A percentile compares a stretch with the other conserved stretches of the same genome.
Conservation (phyloP, 2,329 filamentous ascomycete species). For the Pestalotiopsis sp. region DNA sequence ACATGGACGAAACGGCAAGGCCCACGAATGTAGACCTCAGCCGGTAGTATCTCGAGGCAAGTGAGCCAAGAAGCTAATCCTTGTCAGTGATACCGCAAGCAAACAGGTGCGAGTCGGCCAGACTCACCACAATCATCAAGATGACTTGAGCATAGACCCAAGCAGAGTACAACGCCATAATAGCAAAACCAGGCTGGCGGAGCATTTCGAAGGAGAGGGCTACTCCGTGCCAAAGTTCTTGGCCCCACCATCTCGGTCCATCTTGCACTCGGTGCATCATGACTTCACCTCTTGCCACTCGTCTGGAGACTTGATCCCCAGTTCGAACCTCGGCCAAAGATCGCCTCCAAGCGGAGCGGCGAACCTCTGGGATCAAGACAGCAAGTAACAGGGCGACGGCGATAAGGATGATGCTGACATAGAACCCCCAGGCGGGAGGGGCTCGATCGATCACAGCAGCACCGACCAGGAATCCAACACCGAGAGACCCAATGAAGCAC, state of each 20-base stretch:
- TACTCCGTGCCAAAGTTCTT: slow-evolving; percentile 74
- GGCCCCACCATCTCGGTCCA: slow-evolving; percentile 75
- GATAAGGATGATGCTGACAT: slow-evolving; percentile 70
- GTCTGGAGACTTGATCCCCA: slow-evolving; percentile 53
- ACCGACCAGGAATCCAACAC: slow-evolving; percentile 72
- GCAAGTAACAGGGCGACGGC: slow-evolving; percentile 69
- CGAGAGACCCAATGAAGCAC: slow-evolving; percentile 74
- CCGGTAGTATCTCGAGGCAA: slow-evolving; percentile 70
- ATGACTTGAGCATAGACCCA: slow-evolving; percentile 82
- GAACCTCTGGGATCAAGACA: slow-evolving; percentile 71
- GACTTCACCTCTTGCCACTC: slow-evolving; percentile 72
- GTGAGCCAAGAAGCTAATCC: slow-evolving; percentile 63
- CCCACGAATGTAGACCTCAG: slow-evolving; percentile 68
- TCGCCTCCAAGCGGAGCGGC: slow-evolving; percentile 68
- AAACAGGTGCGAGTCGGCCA: not conserved
- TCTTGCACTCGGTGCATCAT: slow-evolving; percentile 75
- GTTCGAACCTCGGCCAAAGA: slow-evolving; percentile 67
- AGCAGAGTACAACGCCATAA: slow-evolving; percentile 71
- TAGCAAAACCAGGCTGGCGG: slow-evolving; percentile 71
- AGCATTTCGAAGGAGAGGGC: slow-evolving; percentile 71
- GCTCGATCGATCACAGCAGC: slow-evolving; percentile 67
- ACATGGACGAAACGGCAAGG: slow-evolving; percentile 65
- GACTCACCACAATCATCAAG: slow-evolving; percentile 62
- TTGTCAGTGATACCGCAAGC: slow-evolving; percentile 4
- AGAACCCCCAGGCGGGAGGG: slow-evolving; percentile 75